phyloP scores from a whole-genome alignment of 768 basidiomycete species.

The Artomyces pyxidatus region DNA sequence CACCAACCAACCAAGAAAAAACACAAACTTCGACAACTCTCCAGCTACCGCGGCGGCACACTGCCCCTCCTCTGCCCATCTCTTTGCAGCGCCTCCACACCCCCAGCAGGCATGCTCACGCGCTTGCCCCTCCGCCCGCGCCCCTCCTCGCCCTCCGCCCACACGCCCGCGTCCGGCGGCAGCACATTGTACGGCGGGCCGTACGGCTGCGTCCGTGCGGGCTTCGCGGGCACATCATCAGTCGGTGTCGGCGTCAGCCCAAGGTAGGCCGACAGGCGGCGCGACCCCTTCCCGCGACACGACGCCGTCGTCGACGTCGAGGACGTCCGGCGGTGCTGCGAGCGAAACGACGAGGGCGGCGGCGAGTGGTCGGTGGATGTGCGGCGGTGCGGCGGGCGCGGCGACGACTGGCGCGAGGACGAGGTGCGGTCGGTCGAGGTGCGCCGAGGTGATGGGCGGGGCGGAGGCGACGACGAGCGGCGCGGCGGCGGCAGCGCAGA shows the following conservation, averaged over 20 bases:
- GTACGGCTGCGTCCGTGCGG: slow-evolving; percentile 16
- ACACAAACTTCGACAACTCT: no score
- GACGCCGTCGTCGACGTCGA: not conserved
- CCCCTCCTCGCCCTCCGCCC: slow-evolving; percentile 6
- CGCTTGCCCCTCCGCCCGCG: not conserved
- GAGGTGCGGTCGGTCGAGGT: not conserved
- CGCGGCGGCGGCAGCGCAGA: no score
- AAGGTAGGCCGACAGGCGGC: not conserved
- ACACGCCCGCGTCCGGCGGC: slow-evolving; percentile 12
- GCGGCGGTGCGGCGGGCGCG: not conserved
- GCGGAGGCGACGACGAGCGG: no score
- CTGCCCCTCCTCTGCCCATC: no score
- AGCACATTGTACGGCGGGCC: slow-evolving; percentile 14
- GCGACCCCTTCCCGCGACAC: not conserved
- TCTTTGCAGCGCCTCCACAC: no score
- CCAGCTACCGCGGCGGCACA: no score
- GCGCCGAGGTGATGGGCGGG: not conserved
- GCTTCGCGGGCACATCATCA: not conserved
- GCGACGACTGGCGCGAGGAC: not conserved
- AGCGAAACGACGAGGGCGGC: not conserved
- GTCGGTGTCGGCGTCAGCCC: not conserved
- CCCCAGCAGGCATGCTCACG: no score
- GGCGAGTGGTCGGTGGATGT: not conserved
- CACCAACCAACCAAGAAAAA: no score
- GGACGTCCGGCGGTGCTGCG: not conserved